Percentiles rank a stretch among this genome's conserved stretches.
These are phyloP conservation scores for Fomitopsis pinicola DNA, from an alignment of 1,284 basidiomycete genomes.

Conservation along the genomic window DNA sequence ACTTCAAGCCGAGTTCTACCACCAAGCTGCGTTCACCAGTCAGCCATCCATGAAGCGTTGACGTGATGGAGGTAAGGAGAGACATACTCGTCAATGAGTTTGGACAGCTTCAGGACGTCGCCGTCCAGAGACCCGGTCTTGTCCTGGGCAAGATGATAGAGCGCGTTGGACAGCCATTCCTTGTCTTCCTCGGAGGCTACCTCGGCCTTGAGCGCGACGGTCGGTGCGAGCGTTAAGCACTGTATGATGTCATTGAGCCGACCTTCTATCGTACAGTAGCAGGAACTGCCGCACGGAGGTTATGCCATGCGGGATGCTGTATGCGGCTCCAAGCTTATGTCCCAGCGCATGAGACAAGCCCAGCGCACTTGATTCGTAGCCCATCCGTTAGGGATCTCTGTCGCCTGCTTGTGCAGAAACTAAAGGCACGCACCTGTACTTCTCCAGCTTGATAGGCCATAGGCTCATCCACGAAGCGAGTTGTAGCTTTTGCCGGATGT, in stretches of 20 bases:
- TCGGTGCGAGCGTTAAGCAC: slow-evolving; percentile 74
- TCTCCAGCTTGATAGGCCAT: slow-evolving; percentile 60
- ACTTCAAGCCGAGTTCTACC: slow-evolving; percentile 49
- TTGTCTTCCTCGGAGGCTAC: slow-evolving; percentile 55
- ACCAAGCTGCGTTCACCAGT: slow-evolving; percentile 41
- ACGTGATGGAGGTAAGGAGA: not conserved
- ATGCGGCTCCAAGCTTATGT: slow-evolving; percentile 73
- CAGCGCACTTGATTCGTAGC: slow-evolving; percentile 40
- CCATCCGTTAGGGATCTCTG: too few species aligned
- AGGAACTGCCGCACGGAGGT: slow-evolving; percentile 54
- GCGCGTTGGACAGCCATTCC: slow-evolving; percentile 46
- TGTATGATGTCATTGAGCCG: slow-evolving; percentile 20
- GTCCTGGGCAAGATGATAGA: slow-evolving; percentile 54
- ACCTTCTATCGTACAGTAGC: fast-evolving
- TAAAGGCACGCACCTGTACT: slow-evolving; percentile 39
- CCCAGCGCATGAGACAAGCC: slow-evolving; percentile 75
- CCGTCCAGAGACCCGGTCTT: slow-evolving; percentile 57
- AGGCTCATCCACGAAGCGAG: slow-evolving; percentile 78
- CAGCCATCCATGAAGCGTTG: not conserved
- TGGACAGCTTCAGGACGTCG: slow-evolving; percentile 51
- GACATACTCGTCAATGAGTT: slow-evolving; percentile 50
- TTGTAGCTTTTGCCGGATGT: slow-evolving; percentile 64
- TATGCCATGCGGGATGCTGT: slow-evolving; percentile 77
- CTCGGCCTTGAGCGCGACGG: slow-evolving; percentile 55
- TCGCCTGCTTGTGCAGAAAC: not conserved